These are phyloP conservation scores for Shiraia sp. DNA, from an alignment of 2,329 filamentous ascomycete species.

Conservation along the genomic window DNA sequence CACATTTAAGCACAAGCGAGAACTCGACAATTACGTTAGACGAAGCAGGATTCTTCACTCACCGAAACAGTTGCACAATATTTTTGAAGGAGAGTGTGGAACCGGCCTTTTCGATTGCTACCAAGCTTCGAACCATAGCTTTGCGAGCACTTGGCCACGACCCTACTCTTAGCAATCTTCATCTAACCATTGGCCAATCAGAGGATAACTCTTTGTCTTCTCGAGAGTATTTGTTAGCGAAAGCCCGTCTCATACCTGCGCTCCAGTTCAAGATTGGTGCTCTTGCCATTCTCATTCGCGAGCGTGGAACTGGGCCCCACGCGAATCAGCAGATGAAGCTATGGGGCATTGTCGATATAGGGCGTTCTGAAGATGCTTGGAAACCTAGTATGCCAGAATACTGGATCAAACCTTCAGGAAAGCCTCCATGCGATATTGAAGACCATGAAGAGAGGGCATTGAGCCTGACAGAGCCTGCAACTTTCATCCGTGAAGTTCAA, in stretches of 20 bases:
- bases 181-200: conserved; percentile 66
- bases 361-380: background rate
- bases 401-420: conserved; percentile 13
- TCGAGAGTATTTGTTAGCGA: conserved; percentile 58
- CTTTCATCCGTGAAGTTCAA: conserved; percentile 18
- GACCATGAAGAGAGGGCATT: conserved; percentile 2
- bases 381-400: conserved; percentile 10
- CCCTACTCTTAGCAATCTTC: conserved; percentile 42
- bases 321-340: conserved; percentile 57
- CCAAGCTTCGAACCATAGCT: conserved; percentile 18
- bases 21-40: conserved; percentile 37
- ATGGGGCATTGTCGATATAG: conserved; percentile 57
- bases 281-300: conserved; percentile 59
- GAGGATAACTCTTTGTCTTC: conserved; percentile 50
- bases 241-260: conserved; percentile 54
- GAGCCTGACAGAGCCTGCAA: background rate
- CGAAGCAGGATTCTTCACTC: conserved; percentile 53
- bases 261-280: conserved; percentile 55
- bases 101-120: conserved; percentile 9
- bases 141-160: conserved; percentile 31
- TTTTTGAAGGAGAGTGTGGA: conserved; percentile 22
- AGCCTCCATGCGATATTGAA: background rate
- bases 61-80: conserved; percentile 55
- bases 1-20: conserved; percentile 2
- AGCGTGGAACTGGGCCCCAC: conserved; percentile 37